Evolutionary conservation across 768 basidiomycete species (phyloP).

Genomic region (Kwoniella sp.): DNA sequence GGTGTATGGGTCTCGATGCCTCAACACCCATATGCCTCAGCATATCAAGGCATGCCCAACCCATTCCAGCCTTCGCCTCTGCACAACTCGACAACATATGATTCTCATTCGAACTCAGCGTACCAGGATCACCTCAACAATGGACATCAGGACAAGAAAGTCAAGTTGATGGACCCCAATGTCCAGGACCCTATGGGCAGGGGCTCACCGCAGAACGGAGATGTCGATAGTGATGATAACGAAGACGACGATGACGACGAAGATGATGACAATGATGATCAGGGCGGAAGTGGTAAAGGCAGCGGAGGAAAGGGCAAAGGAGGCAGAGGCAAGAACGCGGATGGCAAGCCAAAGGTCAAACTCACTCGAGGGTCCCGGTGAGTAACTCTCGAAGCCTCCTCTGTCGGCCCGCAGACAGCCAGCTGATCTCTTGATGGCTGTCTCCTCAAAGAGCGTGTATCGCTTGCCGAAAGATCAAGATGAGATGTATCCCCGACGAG

Average conservation of each 20-base stretch:
- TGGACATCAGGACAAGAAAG: constrained; percentile 27
- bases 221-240: constrained; percentile 43
- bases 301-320: constrained; percentile 29
- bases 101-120: constrained; percentile 18
- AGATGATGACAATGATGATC: constrained; percentile 33
- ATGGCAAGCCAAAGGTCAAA: constrained; percentile 48
- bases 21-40: constrained; percentile 47
- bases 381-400: constrained; percentile 18
- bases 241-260: constrained; percentile 50
- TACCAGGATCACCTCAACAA: not conserved
- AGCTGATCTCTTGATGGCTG: not conserved
- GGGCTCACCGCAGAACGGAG: constrained; percentile 29
- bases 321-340: constrained; percentile 26
- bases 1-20: constrained; percentile 33
- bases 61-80: constrained; percentile 37
- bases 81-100: constrained; percentile 28
- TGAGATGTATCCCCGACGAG: constrained; percentile 55
- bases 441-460: constrained; percentile 37
- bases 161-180: constrained; percentile 14
- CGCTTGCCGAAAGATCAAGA: constrained; percentile 53
- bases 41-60: constrained; percentile 38
- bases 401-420: not conserved
- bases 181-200: not conserved
- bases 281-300: constrained; percentile 24
- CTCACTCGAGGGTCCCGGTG: constrained; percentile 54